A percentile compares a stretch with the other conserved stretches of the same genome.
Evolutionary conservation across 2,329 filamentous ascomycete species (phyloP).

Genomic region (Cadophora sp.): DNA sequence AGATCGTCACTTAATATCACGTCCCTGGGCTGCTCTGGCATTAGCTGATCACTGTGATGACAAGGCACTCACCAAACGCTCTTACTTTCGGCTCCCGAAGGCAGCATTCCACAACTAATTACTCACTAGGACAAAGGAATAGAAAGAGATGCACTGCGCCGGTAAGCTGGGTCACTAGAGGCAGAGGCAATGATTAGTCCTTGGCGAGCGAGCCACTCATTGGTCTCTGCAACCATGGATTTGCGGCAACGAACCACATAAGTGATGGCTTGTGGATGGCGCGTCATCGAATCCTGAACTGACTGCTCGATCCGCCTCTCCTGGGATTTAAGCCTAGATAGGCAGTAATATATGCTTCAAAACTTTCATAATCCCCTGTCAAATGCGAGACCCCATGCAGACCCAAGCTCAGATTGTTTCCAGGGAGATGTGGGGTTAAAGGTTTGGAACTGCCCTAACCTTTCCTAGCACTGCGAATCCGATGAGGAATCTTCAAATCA

Average conservation of each 20-base stretch:
- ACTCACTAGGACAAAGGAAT: not conserved
- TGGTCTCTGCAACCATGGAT: slow-evolving; percentile 11
- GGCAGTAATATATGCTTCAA: slow-evolving; percentile 5
- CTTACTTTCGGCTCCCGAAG: not conserved
- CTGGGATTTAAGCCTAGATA: not conserved
- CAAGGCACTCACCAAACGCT: not conserved
- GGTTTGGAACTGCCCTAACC: slow-evolving; percentile 5
- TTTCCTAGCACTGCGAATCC: slow-evolving; percentile 1
- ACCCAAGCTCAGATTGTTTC: slow-evolving; percentile 33
- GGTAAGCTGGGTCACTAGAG: slow-evolving; percentile 1
- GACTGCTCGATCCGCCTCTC: slow-evolving; percentile 1
- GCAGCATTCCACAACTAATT: not conserved
- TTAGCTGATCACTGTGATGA: not conserved
- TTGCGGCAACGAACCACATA: slow-evolving; percentile 13
- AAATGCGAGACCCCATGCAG: slow-evolving; percentile 19
- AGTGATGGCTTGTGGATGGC: slow-evolving; percentile 4
- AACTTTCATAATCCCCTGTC: not conserved
- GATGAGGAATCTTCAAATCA: slow-evolving; percentile 26
- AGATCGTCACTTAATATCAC: slow-evolving; percentile 12
- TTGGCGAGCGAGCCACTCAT: not conserved
- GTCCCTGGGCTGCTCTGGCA: not conserved
- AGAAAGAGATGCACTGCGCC: not conserved
- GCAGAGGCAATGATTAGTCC: not conserved
- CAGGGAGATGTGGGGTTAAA: slow-evolving; percentile 30
- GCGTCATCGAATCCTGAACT: slow-evolving; percentile 16